phyloP scores from a whole-genome alignment of 345 rosid species.

The Gossypium australe region DNA sequence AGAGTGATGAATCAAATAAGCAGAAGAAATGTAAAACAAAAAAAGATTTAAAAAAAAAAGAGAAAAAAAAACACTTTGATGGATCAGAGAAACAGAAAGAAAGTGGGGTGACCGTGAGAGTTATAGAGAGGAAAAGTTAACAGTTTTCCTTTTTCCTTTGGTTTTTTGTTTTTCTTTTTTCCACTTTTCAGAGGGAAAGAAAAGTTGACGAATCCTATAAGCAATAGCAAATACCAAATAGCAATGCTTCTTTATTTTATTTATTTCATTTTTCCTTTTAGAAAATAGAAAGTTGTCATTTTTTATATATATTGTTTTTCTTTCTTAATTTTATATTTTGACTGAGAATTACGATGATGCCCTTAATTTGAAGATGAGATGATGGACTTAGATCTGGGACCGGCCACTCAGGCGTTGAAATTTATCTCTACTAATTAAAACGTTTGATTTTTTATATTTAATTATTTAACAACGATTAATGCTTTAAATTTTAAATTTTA shows the following conservation, averaged over 20 bases:
- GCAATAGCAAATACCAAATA: not conserved
- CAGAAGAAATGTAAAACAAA: not conserved
- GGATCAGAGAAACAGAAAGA: not conserved
- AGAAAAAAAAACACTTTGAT: not conserved
- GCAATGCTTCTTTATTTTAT: not conserved
- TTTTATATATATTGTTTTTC: not conserved
- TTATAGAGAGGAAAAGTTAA: not conserved
- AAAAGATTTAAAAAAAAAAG: not conserved
- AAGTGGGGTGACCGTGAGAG: not conserved
- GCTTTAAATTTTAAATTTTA: too few species aligned
- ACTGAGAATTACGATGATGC: too few species aligned
- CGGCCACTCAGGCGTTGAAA: too few species aligned
- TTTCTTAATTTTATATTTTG: too few species aligned
- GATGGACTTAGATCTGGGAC: too few species aligned
- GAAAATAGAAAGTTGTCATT: not conserved
- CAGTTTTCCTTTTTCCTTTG: not conserved
- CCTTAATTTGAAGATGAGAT: too few species aligned
- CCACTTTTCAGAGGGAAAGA: not conserved
- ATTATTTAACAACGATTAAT: too few species aligned
- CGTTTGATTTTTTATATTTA: too few species aligned
- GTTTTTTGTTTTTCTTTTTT: not conserved
- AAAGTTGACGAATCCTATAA: slow-evolving; percentile 34
- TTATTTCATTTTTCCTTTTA: not conserved
- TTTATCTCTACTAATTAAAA: too few species aligned
- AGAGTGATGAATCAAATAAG: slow-evolving; percentile 3